A percentile compares a stretch with the other conserved stretches of the same genome.
These are phyloP conservation scores for Aspergillus saccharolyticus DNA, from an alignment of 495 filamentous ascomycete species.

Conservation along the genomic window DNA sequence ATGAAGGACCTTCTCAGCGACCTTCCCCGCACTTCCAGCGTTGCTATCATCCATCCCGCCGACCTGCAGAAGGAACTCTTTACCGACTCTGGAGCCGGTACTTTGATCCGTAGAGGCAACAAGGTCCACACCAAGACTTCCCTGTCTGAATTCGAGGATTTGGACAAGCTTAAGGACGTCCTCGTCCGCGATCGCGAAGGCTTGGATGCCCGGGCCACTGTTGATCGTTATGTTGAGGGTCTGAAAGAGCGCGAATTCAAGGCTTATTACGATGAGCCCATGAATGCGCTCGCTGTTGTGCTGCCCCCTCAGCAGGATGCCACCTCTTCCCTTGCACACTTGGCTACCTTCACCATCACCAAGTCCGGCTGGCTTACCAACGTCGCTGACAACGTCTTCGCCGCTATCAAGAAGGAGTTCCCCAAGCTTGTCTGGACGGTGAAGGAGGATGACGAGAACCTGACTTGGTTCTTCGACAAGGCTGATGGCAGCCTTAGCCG, in stretches of 20 bases:
- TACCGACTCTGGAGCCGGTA: conserved; percentile 93
- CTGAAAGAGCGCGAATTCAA: conserved; percentile 76
- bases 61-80: conserved; percentile 95
- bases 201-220: conserved; percentile 74
- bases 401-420: conserved; percentile 86
- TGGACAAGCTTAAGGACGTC: conserved; percentile 72
- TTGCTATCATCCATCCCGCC: conserved; percentile 94
- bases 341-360: conserved; percentile 91
- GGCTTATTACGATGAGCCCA: conserved; percentile 92
- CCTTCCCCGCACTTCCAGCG: conserved; percentile 85
- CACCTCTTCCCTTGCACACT: conserved; percentile 56
- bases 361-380: conserved; percentile 95
- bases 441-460: conserved; percentile 91
- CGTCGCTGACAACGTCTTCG: conserved; percentile 96
- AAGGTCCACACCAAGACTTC: conserved; percentile 74
- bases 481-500: conserved; percentile 84
- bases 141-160: conserved; percentile 73
- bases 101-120: conserved; percentile 87
- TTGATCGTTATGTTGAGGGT: conserved; percentile 79
- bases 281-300: conserved; percentile 94
- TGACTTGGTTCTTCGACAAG: conserved; percentile 99
- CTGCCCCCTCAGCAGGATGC: conserved; percentile 57
- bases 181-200: conserved; percentile 82
- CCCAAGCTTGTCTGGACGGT: conserved; percentile 95
- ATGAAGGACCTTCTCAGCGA: conserved; percentile 89